Evolutionary conservation across 2,329 filamentous ascomycete genomes (phyloP), one percentile per base, ranked within the genome.

Genomic region (Trichoderma sp.): DNA sequence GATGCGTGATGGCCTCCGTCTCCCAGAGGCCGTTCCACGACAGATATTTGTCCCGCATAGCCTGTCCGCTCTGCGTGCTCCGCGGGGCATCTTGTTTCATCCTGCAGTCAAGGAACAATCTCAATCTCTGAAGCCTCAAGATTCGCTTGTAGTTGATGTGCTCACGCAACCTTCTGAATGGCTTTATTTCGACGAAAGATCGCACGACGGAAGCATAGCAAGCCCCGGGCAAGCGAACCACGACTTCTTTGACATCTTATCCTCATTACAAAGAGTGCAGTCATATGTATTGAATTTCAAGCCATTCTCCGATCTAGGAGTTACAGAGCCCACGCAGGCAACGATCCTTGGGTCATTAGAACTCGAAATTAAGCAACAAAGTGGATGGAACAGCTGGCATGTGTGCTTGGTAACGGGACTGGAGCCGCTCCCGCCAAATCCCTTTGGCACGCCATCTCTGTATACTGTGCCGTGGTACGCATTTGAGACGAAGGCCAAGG

Each of bases 281-380:
- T 74, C 72, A 9, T 78, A 77, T 61, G 77, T 77, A 59, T 73
- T 79, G 68, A 77, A 76, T 53, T 79, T 78, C 53, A 75, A 77
- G 34, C 55, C 73, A 5, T 66, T 70, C 11, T 74, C 76, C 8
- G 72, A 74, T 2, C 76, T 76, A 23, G 68, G 74, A 4, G 68
- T 76, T 3, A 74, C 72, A 2, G 72, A 74, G 11, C 73, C 78
- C 12, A 67, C 63, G 9, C 61, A 66, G 23, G 66, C 76, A 12
- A 73, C 63, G 7, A 75, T 78, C 9, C 69, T 79, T 3, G 77
- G 77, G 1, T 71, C 71, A 3, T 57, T 78, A 7, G 76, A 78
- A 62, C 75, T 78, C 32, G 71, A 74, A 3, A 61, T 72, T 12
- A 43, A 43, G 15, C 20, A 36, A 34, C 59, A 58, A 4, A 7